Percentiles rank a stretch among this genome's conserved stretches.
These are phyloP conservation scores for Trichoderma sp. DNA, from an alignment of 2,329 filamentous ascomycete species.

Conservation along the genomic window DNA sequence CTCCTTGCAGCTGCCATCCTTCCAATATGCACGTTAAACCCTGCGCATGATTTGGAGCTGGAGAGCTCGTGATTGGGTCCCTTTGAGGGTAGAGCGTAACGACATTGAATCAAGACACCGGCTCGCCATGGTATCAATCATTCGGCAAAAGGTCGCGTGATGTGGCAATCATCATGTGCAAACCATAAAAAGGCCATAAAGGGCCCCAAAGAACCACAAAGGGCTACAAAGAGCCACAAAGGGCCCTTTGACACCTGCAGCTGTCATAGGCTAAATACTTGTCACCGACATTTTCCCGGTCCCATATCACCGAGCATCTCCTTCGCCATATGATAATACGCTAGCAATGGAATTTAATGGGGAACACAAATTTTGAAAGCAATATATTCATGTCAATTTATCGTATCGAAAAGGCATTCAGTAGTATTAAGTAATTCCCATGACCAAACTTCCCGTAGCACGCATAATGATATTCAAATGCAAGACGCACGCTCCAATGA, in stretches of 20 bases:
- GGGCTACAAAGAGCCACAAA: no score
- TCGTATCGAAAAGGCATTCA: constrained; percentile 11
- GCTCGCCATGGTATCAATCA: not conserved
- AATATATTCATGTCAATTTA: constrained; percentile 11
- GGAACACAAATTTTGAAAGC: not conserved
- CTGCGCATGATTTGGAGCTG: not conserved
- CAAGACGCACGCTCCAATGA: constrained; percentile 3
- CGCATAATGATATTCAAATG: constrained; percentile 14
- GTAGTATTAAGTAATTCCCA: constrained; percentile 14
- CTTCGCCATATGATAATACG: not conserved
- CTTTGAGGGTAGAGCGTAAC: not conserved
- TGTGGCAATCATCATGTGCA: constrained; percentile 1
- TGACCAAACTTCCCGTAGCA: not conserved
- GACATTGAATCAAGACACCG: not conserved
- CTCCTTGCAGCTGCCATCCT: constrained; percentile 1
- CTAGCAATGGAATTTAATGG: not conserved
- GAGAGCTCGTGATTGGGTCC: not conserved
- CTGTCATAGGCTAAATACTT: constrained; percentile 4
- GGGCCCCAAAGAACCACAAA: no score
- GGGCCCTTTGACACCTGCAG: not conserved
- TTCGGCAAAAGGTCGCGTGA: not conserved
- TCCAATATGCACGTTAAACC: constrained; percentile 1
- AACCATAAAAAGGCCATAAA: not conserved
- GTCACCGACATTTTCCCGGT: not conserved
- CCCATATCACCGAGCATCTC: not conserved